Evolutionary conservation across 768 basidiomycete genomes (phyloP), one percentile per base, ranked within the genome.

Genomic region (Calvatia gigantea): DNA sequence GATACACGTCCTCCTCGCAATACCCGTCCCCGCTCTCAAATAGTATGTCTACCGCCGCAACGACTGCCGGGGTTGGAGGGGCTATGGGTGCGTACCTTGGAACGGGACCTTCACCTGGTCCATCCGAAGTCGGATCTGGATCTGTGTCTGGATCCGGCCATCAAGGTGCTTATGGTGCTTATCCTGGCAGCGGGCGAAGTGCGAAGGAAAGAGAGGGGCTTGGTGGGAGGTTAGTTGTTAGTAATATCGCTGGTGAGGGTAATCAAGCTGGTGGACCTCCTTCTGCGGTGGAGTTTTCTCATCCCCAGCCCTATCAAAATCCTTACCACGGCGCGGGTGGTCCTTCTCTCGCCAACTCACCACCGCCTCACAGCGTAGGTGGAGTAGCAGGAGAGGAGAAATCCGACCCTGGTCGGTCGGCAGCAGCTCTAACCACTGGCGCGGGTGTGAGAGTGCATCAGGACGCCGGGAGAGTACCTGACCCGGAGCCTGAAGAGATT

Each of bases 131-230:
- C 1, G 54, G 54, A 19, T 55, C 54, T 0, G 46, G 46, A 3
- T 52, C 51, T 14, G 51, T 7, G 12, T 41, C 38, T 2, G 38
- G n/a, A n/a, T 46, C 43, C 8, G 53, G 43, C 2, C 53, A 54
- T 37, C 8, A 37, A 32, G 32, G 14, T 9, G 11, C 21, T 4
- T 23, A 25, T 35, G 21, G 12, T 1, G 35, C 9, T 7, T 51
- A 41, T 39, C 23, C 27, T 51, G 37, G 37, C 17, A 17, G 12
- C 7, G 38, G 43, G 31, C 37, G 49, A 50, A 58, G 49, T 23
- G 64, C 64, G 48, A 67, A 65, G 47, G 64, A 67, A 57, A 33
- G 60, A n/a, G 66, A 67, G 44, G 64, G 61, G 17, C 57, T n/a
- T 35, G 12, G 23, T 31, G 35, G 45, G 51, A 21, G 55, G 39